Evolutionary conservation across 1,284 basidiomycete genomes (phyloP), one percentile per base, ranked within the genome.

Genomic region (Sporisorium reilianum): DNA sequence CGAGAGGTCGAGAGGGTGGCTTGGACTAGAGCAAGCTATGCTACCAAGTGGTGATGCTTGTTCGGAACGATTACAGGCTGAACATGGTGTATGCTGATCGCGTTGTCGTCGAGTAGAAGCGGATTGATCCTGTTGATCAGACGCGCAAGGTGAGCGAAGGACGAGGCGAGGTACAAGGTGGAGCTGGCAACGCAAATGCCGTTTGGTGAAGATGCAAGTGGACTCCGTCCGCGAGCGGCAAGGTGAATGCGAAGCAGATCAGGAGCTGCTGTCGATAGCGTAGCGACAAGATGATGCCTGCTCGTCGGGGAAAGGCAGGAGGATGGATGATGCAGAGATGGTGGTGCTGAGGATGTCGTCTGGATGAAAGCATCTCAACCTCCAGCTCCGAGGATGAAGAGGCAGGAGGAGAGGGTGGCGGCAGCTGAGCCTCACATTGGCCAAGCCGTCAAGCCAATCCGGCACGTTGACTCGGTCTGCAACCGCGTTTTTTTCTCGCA

Each of bases 391-490:
- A 28, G 5, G 36, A 38, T 5, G 36, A 28, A 28, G 41, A 14
- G 41, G 41, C 41, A 45, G 26, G 45, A 28, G 45, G 42, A 44
- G 42, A 46, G 14, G 18, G 25, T 46, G 26, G 45, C 45, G n/a
- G 23, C 23, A 28, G 50, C 38, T 52, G 50, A 52, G 50, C 50
- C 50, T 36, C 22, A 34, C 38, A n/a, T n/a, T n/a, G n/a, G n/a
- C n/a, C n/a, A n/a, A n/a, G n/a, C n/a, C n/a, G n/a, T n/a, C 52
- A 54, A 25, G 26, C 41, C 41, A 18, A 38, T 16, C 36, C 36
- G 36, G 36, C 40, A 25, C 38, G 26, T 41, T 54, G 45, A 46
- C 45, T 46, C 18, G 45, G 45, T 46, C 23, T 46, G 45, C 45
- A 28, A 18, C 25, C 26, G 25, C 45, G 26, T n/a, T 46, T 46